Evolutionary conservation across 805 yeast genomes (phyloP), one percentile per base, ranked within the genome.

Genomic region (Metschnikowia aberdeeniae): DNA sequence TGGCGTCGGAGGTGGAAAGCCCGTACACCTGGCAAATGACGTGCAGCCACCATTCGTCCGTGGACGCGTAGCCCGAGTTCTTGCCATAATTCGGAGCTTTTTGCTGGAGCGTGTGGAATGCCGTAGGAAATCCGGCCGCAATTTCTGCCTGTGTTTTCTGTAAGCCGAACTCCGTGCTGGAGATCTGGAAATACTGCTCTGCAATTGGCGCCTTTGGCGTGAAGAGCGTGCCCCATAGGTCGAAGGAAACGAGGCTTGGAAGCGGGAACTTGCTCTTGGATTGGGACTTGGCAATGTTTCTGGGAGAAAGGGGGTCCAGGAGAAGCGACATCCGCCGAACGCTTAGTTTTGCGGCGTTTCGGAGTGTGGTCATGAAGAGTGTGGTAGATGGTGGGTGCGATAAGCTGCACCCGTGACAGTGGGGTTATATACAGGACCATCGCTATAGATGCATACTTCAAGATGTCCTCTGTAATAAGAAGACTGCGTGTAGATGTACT

Each of bases 151-250:
- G 50, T 10, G 64, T 54, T 41, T 63, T 60, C 6, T 48, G 56
- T 4, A 79, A 48, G 0, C 81, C 81, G 57, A 72, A 72, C 36
- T 68, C 68, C 6, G 56, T 42, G 13, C 42, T 31, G 0, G 80
- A 80, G 4, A 81, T 72, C 3, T 64, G 59, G 35, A 72, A 65
- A 55, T 84, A 84, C 49, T 77, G 82, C n/a, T 66, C 61, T 34
- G 76, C 61, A 0, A 84, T 75, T 0, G 86, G 78, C 26, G 63
- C 63, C 14, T 66, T 68, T 2, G 89, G 85, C 0, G 76, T 66
- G 57, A 81, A 83, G 7, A 84, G 59, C 0, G 90, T 84, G 35
- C 79, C 81, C 62, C 81, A 84, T 0, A 83, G 86, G 61, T 84
- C 92, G 44, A 84, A 73, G 1, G 89, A 78, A 0, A 84, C 62